These are phyloP conservation scores for Neonectria punicea DNA, from an alignment of 2,329 filamentous ascomycete genomes.

Conservation along the genomic window DNA sequence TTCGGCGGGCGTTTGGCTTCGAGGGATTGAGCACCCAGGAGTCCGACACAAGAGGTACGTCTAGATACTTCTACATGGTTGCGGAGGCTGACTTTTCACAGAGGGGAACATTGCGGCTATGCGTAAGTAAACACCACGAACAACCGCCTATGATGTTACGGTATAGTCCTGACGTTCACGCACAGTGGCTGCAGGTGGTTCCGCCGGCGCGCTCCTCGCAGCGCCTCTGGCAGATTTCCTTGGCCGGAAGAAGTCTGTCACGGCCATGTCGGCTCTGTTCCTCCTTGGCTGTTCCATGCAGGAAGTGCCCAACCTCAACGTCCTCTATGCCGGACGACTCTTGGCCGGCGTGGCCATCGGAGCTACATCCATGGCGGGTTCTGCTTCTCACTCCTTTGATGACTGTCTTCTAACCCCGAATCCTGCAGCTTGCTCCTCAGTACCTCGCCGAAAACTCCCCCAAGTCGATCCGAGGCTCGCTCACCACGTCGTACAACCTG, in stretches of 20 bases:
- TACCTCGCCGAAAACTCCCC: conserved; percentile 20
- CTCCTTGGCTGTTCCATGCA: conserved; percentile 17
- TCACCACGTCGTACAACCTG: conserved; percentile 16
- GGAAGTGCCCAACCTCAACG: conserved; percentile 15
- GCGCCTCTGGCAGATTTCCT: conserved; percentile 20
- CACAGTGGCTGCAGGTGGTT: conserved; percentile 22
- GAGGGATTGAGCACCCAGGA: not conserved
- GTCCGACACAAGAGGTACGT: conserved; percentile 11
- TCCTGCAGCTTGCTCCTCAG: conserved; percentile 15
- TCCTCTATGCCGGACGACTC: conserved; percentile 15
- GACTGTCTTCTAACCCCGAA: not conserved
- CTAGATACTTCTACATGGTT: not conserved
- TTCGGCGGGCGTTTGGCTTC: conserved; percentile 19
- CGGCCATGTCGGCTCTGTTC: conserved; percentile 11
- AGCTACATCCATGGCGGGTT: conserved; percentile 14
- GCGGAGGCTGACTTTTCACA: not conserved
- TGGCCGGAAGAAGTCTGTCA: conserved; percentile 19
- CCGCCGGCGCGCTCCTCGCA: conserved; percentile 11
- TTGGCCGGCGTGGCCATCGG: conserved; percentile 15
- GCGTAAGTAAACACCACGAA: conserved; percentile 3
- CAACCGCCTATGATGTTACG: not conserved
- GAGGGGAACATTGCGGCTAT: conserved; percentile 24
- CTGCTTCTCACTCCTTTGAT: not conserved
- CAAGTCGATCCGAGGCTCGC: conserved; percentile 18
- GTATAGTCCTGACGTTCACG: not conserved